Percentiles rank a stretch among this genome's conserved stretches.
Conservation (phyloP, 2,329 filamentous ascomycete genomes). For the Sporothrix pseudoabietina region DNA sequence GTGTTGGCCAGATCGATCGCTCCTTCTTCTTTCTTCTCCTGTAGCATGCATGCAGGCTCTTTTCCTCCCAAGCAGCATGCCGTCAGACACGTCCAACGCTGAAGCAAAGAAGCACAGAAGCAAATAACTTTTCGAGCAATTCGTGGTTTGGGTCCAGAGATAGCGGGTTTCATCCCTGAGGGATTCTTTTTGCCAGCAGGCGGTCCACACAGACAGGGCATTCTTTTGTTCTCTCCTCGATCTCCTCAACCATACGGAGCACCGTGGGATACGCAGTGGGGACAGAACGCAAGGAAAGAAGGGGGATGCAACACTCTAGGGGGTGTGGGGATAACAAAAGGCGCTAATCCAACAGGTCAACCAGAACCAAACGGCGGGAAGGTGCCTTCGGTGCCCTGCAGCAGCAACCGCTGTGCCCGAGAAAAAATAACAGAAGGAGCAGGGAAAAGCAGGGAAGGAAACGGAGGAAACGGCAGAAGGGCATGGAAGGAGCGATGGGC, state of each 20-base stretch:
- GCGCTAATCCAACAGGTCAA: conserved; percentile 14
- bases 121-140: background rate
- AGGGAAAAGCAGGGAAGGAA: background rate
- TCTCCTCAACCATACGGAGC: background rate
- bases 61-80: background rate
- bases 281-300: conserved; percentile 15
- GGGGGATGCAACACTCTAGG: conserved; percentile 16
- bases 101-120: background rate
- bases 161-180: conserved; percentile 31
- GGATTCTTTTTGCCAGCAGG: background rate
- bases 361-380: background rate
- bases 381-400: conserved; percentile 1
- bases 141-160: conserved; percentile 18
- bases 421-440: background rate
- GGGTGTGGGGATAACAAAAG: conserved; percentile 25
- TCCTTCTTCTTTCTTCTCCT: background rate
- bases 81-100: background rate
- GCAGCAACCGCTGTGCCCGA: conserved; percentile 3
- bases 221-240: background rate
- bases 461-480: background rate
- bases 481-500: background rate
- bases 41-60: background rate
- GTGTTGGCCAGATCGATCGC: background rate
- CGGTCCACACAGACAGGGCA: conserved; percentile 7
- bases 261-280: conserved; percentile 18